A percentile compares a stretch with the other conserved stretches of the same genome.
phyloP scores from a whole-genome alignment of 345 rosid genomes.

The Physaria fendleri region DNA sequence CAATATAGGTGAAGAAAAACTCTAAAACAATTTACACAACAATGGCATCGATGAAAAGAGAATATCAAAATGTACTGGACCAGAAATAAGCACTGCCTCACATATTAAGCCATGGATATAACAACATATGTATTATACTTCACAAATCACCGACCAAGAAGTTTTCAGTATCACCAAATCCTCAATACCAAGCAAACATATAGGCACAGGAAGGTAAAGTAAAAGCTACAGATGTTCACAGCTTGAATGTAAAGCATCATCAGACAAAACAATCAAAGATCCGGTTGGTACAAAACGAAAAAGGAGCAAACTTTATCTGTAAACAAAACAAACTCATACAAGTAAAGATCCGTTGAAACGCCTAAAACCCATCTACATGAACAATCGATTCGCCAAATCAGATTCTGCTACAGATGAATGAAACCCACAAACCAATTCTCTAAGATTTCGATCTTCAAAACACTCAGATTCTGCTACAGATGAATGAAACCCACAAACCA shows the following conservation, averaged over 20 bases:
- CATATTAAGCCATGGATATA: background rate
- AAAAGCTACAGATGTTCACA: conserved; percentile 9
- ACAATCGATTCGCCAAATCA: background rate
- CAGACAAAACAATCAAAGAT: background rate
- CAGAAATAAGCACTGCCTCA: background rate
- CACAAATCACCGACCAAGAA: conserved; percentile 13
- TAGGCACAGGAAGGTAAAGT: conserved; percentile 3
- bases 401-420: too few species aligned
- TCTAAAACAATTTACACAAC: background rate
- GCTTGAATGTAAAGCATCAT: conserved; percentile 24
- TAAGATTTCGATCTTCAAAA: conserved; percentile 10
- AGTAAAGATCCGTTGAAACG: conserved; percentile 20
- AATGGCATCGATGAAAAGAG: background rate
- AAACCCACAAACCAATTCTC: conserved; percentile 17
- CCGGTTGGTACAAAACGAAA: too few species aligned
- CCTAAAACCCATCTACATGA: background rate
- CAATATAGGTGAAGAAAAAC: background rate
- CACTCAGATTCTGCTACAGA: too few species aligned
- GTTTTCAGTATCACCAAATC: conserved; percentile 12
- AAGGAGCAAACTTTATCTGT: background rate
- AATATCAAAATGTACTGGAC: background rate
- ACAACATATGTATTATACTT: background rate
- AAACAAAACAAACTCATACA: background rate
- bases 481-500: too few species aligned
- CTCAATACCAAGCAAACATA: conserved; percentile 16